Conservation (phyloP, 352 stramenopile species). For the Globisporangium emineosum region DNA sequence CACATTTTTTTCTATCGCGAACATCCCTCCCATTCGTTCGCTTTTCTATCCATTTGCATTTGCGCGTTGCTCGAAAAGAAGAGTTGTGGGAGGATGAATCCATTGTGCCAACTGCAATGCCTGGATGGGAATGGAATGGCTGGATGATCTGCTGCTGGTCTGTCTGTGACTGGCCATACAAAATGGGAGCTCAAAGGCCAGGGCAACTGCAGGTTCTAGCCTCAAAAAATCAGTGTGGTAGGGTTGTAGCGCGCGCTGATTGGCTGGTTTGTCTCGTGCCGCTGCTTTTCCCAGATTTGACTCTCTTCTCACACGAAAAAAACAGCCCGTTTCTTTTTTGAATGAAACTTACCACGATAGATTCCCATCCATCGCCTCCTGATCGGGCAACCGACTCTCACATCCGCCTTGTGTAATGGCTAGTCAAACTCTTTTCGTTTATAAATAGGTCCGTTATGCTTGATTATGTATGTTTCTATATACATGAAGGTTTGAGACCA, state of each 20-base stretch:
- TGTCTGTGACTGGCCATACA: neutral
- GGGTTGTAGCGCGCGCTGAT: neutral
- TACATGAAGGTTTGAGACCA: neutral
- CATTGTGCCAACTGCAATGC: too few species aligned
- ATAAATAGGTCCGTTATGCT: neutral
- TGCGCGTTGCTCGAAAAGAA: too few species aligned
- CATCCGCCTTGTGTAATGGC: neutral
- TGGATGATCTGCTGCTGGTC: too few species aligned
- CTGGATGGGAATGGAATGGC: too few species aligned
- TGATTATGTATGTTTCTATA: too few species aligned
- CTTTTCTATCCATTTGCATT: too few species aligned
- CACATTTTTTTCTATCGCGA: too few species aligned
- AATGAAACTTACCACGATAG: neutral
- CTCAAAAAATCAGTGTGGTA: neutral
- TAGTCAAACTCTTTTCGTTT: neutral
- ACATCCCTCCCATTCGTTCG: too few species aligned
- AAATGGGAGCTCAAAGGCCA: too few species aligned
- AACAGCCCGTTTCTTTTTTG: slow-evolving; percentile 2
- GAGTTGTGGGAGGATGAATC: too few species aligned
- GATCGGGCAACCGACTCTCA: neutral
- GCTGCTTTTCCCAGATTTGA: slow-evolving; percentile 1
- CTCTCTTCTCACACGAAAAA: neutral
- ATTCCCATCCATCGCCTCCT: neutral
- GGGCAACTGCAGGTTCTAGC: neutral
- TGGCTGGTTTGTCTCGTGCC: neutral